Evolutionary conservation across 2,329 filamentous ascomycete genomes (phyloP).

Genomic region (Davidsoniella virescens): DNA sequence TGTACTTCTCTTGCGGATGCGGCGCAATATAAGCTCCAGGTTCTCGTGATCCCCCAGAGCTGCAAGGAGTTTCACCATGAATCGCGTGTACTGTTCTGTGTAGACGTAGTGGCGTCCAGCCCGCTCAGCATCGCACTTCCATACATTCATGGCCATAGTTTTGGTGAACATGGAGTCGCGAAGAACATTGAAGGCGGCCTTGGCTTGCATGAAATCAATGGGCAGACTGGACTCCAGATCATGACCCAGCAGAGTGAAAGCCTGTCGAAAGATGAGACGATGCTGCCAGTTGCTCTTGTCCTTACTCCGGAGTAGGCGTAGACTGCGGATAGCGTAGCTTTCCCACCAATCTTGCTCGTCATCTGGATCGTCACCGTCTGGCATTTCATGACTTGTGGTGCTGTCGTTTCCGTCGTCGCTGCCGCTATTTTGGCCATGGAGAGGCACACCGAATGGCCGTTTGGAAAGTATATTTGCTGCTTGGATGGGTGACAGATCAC

Average conservation of each 20-base stretch:
- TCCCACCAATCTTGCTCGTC: constrained; percentile 44
- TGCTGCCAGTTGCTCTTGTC: constrained; percentile 96
- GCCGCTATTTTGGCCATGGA: constrained; percentile 5
- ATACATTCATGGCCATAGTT: constrained; percentile 86
- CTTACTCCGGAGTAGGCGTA: constrained; percentile 42
- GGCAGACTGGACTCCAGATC: constrained; percentile 21
- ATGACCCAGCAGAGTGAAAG: constrained; percentile 37
- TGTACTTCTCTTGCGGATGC: constrained; percentile 64
- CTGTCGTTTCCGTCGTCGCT: constrained; percentile 25
- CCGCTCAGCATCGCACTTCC: constrained; percentile 78
- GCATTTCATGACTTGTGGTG: constrained; percentile 6
- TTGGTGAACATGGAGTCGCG: constrained; percentile 66
- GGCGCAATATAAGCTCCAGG: constrained; percentile 61
- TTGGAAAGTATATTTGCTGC: constrained; percentile 37
- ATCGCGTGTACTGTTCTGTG: constrained; percentile 70
- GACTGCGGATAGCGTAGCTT: constrained; percentile 34
- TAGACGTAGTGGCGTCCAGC: constrained; percentile 84
- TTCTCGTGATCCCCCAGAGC: constrained; percentile 59
- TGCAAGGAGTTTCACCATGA: constrained; percentile 60
- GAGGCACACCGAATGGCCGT: constrained; percentile 33
- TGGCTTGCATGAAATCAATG: constrained; percentile 42
- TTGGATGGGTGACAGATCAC: constrained; percentile 30
- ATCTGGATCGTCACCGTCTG: constrained; percentile 24
- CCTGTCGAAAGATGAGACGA: constrained; percentile 66
- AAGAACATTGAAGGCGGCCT: constrained; percentile 66